These are phyloP conservation scores for Penicillium daleae DNA, from an alignment of 495 filamentous ascomycete species.

Conservation along the genomic window DNA sequence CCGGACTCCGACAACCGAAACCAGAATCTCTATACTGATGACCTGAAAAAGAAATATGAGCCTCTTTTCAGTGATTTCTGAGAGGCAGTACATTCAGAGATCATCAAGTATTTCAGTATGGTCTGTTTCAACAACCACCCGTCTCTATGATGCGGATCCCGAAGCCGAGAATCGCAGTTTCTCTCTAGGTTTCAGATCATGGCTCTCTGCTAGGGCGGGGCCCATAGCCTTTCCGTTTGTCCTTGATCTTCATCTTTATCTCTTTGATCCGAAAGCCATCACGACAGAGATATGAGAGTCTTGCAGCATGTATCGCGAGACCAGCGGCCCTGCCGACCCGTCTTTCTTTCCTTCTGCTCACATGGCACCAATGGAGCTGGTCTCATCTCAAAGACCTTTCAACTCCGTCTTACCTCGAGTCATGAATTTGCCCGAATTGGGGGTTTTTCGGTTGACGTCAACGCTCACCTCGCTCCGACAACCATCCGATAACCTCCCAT, in stretches of 20 bases:
- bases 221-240: background rate
- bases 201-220: background rate
- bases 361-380: background rate
- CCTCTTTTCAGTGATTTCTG: constrained; percentile 80
- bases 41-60: constrained; percentile 76
- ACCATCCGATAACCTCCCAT: background rate
- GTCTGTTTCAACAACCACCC: constrained; percentile 23
- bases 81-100: background rate
- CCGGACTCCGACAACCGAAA: constrained; percentile 61
- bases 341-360: background rate
- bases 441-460: background rate
- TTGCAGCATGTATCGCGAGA: background rate
- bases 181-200: background rate
- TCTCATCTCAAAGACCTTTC: background rate
- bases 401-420: background rate
- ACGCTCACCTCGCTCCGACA: background rate
- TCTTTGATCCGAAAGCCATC: background rate
- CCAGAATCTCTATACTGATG: constrained; percentile 66
- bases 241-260: background rate
- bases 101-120: background rate
- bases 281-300: background rate
- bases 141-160: background rate
- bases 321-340: background rate
- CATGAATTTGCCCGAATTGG: too few relatives aligned
- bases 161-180: background rate